Evolutionary conservation across 2,329 filamentous ascomycete species (phyloP), one percentile per base, ranked within the genome.

Genomic region (Alternaria alternata): DNA sequence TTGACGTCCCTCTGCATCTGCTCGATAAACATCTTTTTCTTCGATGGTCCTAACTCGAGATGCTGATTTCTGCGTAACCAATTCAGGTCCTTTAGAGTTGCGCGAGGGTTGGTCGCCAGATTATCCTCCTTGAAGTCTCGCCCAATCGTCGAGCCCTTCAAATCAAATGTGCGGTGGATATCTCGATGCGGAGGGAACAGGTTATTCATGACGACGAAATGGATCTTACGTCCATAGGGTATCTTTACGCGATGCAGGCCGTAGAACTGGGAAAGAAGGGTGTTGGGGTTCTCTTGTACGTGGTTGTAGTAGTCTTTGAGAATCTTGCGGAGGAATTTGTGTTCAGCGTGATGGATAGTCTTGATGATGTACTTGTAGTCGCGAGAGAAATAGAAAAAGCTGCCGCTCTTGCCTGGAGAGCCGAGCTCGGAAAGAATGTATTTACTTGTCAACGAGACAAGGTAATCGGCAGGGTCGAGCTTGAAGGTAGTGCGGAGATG

Each of bases 331-430:
- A 96, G 84, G 66, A 94, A 94, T 73, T 94, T 94, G 83, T 94
- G 92, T 79, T 99, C 95, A 70, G 89, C 88, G 73, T 98, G 95
- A 77, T 99, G 95, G 69, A 99, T 98, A 22, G 95, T 99, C 82
- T 99, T 99, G 87, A 99, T 99, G 81, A 99, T 99, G 81, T 99
- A 99, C 81, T 97, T 98, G 86, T 99, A 99, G 81, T 99, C 95
- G 73, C 95, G 87, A 48, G 95, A 98, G 81, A 98, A 99, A 84
- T 99, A 99, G 82, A 99, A 99, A 83, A 99, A 99, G 79, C 94
- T 98, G 67, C 95, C 95, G 78, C 94, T 97, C 84, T 99, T 99
- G 61, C 95, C 95, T 1, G 95, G 95, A 4, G 95, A 98, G 36
- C 95, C 95, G 59, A 99, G 86, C 79, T 99, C 95, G 5, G 95